Evolutionary conservation across 176 grass and related monocot genomes (phyloP), one percentile per base, ranked within the genome.

Genomic region (Eragrostis nindensis): DNA sequence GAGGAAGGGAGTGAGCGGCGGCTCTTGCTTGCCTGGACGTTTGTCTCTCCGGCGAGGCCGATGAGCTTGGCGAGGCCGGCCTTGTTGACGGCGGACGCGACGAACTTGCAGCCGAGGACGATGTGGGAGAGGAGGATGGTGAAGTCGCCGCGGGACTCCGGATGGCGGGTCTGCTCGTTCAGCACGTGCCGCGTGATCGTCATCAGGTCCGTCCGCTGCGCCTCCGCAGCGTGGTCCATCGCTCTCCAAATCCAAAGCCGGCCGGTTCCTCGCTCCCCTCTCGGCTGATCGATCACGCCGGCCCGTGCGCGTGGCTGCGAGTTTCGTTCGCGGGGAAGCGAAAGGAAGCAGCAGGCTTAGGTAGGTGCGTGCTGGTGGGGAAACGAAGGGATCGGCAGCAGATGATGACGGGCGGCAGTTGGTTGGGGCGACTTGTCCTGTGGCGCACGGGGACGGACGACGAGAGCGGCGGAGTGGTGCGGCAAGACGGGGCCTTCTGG

Each of bases 101-200:
- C 95, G 83, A 98, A 98, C 90, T 98, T 98, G 88, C 95, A 98
- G 5, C 95, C 95, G 81, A 98, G 90, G 80, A 98, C 90, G 95
- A 98, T 98, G 88, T 98, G 92, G 42, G 87, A 92, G 70, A 98
- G 92, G 36, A 98, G 95, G 93, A 98, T 98, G 83, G 85, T 86
- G 86, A 98, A 94, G 86, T 94, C 95, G 19, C 95, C 95, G 19
- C 92, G 75, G 30, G 95, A 94, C 78, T 94, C 92, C 39, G 86
- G 86, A 55, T 92, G 71, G 61, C 86, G 85, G 66, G 88, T 71
- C 83, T 98, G 95, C 92, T 98, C 95, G 88, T 94, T 98, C 13
- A 98, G 86, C 84, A 89, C 95, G 81, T 98, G 79, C 81, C 95
- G 86, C 65, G 95, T 98, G 82, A 98, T 92, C 18, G 95, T 98